Evolutionary conservation across 2,329 filamentous ascomycete genomes (phyloP), one percentile per base, ranked within the genome.

Genomic region (Paracorniculantispora psalliotae): DNA sequence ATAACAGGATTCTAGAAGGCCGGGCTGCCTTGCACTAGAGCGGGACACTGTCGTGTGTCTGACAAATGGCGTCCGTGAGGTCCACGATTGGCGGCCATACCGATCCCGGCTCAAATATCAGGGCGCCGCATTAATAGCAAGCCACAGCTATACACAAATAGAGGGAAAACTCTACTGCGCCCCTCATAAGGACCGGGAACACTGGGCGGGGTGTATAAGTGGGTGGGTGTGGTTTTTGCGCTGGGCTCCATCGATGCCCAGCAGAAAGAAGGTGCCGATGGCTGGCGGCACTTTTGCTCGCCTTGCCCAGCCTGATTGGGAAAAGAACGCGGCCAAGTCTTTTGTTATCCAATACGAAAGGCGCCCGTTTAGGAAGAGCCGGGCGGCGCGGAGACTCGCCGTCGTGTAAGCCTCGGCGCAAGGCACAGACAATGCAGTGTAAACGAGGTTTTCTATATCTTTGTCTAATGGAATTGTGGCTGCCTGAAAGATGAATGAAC

Each of bases 101-200:
- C 52, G 52, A 55, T 55, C 41, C 39, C 46, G 48, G 52, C 52
- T 46, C 19, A 55, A 47, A 13, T 46, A 10, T 55, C 52, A 55
- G 52, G 52, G 39, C 26, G 26, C 33, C 33, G 15, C 7, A 2
- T 5, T 15, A 19, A 17, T 39, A 55, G 7, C 19, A 46, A 35
- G n/a, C 4, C 12, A 5, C 23, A 55, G 17, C 15, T 19, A 33
- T n/a, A n/a, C n/a, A 37, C 19, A 28, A 26, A 23, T 4, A 44
- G 17, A 43, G 26, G 15, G n/a, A 33, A 33, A 54, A 54, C 39
- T 53, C 39, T 33, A 30, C 39, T 33, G n/a, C 12, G 51, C 39
- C 51, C 48, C 21, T 7, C 26, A 33, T 46, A 54, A 44, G 39
- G 26, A n/a, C 39, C n/a, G 25, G 50, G 50, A 26, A n/a, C 10